These are phyloP conservation scores for Yamadazyma nakazawae DNA, from an alignment of 805 yeast species.

Conservation along the genomic window DNA sequence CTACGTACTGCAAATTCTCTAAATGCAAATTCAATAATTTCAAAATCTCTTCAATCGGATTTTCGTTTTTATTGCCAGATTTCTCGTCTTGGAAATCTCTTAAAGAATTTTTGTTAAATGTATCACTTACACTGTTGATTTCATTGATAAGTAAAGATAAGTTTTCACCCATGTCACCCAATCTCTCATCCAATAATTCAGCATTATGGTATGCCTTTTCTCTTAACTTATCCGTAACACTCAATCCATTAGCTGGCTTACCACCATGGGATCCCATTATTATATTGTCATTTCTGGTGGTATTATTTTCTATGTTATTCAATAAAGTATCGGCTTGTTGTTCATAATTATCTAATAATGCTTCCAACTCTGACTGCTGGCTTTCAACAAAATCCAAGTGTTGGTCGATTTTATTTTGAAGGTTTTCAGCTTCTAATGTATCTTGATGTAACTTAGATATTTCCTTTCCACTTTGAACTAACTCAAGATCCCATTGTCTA, in stretches of 20 bases:
- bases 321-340: slow-evolving; percentile 57
- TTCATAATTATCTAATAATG: slow-evolving; percentile 79
- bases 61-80: slow-evolving; percentile 25
- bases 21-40: slow-evolving; percentile 82
- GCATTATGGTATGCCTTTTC: slow-evolving; percentile 88
- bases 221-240: slow-evolving; percentile 78
- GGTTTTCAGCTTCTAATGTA: slow-evolving; percentile 77
- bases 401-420: slow-evolving; percentile 84
- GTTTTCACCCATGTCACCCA: slow-evolving; percentile 74
- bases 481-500: slow-evolving; percentile 79
- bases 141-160: slow-evolving; percentile 73
- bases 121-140: slow-evolving; percentile 78
- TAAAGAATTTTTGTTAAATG: slow-evolving; percentile 62
- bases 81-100: slow-evolving; percentile 25
- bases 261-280: slow-evolving; percentile 14
- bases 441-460: slow-evolving; percentile 75
- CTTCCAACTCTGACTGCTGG: slow-evolving; percentile 90
- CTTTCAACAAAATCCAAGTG: slow-evolving; percentile 79
- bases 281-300: slow-evolving; percentile 10
- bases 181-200: slow-evolving; percentile 74
- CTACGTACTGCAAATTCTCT: slow-evolving; percentile 86
- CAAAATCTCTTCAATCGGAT: slow-evolving; percentile 65
- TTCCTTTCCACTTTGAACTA: slow-evolving; percentile 83
- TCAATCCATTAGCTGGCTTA: slow-evolving; percentile 30
- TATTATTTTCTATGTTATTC: slow-evolving; percentile 31